These are phyloP conservation scores for Diaporthe sp. DNA, from an alignment of 2,329 filamentous ascomycete species.

Conservation along the genomic window DNA sequence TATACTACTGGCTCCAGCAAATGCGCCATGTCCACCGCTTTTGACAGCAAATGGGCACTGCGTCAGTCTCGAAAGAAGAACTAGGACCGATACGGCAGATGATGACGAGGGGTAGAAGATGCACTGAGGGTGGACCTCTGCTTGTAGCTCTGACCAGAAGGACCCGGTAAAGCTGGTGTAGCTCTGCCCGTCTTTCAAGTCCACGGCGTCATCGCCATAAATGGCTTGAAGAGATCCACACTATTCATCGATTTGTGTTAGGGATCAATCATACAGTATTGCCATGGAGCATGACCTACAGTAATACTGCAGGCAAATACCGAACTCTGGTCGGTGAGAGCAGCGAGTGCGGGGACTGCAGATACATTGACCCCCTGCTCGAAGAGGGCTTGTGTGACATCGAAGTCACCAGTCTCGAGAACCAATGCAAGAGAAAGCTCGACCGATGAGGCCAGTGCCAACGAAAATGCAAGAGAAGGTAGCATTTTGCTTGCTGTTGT, in stretches of 20 bases:
- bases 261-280: neutral
- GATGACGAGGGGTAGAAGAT: constrained; percentile 26
- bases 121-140: constrained; percentile 36
- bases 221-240: constrained; percentile 33
- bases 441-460: neutral
- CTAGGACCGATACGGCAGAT: neutral
- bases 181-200: neutral
- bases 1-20: constrained; percentile 24
- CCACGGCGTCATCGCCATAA: constrained; percentile 39
- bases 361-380: constrained; percentile 40
- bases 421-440: neutral
- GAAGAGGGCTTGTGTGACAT: constrained; percentile 40
- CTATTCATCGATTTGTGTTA: neutral
- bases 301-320: neutral
- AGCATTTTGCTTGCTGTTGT: neutral
- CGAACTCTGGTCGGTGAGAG: constrained; percentile 23
- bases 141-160: constrained; percentile 41
- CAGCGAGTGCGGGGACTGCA: constrained; percentile 35
- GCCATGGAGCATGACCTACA: neutral
- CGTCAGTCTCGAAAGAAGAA: constrained; percentile 24
- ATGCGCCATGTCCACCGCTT: constrained; percentile 31
- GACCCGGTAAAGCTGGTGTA: constrained; percentile 35
- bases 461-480: neutral
- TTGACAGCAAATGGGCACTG: constrained; percentile 32
- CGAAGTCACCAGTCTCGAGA: constrained; percentile 35